Conservation (phyloP, 495 filamentous ascomycete genomes). For the Talaromyces liani region DNA sequence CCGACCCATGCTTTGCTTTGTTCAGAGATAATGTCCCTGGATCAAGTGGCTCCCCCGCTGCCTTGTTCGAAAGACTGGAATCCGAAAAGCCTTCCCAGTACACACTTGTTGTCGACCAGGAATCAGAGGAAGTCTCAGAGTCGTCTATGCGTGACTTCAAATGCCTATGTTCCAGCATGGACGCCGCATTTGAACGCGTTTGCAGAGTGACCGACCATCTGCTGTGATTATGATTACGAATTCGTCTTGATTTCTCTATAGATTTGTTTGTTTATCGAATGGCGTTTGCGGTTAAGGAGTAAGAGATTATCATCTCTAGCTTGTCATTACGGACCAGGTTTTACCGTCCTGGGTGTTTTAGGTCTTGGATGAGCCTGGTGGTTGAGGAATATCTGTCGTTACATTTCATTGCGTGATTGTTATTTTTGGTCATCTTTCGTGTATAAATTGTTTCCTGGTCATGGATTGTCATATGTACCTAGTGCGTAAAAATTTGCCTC, state of each 20-base stretch:
- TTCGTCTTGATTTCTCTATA: conserved; percentile 1
- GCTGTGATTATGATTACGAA: conserved; percentile 1
- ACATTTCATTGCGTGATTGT: background rate
- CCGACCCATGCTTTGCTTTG: conserved; percentile 52
- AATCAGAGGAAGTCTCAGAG: conserved; percentile 23
- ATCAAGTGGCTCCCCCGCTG: background rate
- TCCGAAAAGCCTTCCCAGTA: conserved; percentile 50
- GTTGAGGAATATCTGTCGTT: background rate
- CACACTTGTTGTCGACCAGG: conserved; percentile 54
- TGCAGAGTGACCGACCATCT: conserved; percentile 39
- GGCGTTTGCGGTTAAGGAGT: background rate
- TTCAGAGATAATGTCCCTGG: conserved; percentile 38
- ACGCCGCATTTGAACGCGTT: conserved; percentile 42
- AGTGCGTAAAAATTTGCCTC: background rate
- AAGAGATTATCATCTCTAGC: background rate
- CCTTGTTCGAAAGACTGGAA: conserved; percentile 33
- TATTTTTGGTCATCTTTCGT: background rate
- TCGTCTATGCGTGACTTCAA: conserved; percentile 32
- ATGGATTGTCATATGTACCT: background rate
- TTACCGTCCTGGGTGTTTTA: background rate
- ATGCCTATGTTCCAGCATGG: conserved; percentile 41
- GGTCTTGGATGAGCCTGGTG: background rate
- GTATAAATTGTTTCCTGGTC: background rate
- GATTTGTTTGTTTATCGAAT: background rate
- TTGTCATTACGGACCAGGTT: background rate